Percentiles rank a stretch among this genome's conserved stretches.
Conservation (phyloP, 2,329 filamentous ascomycete genomes). For the Aspergillus transmontanensis region DNA sequence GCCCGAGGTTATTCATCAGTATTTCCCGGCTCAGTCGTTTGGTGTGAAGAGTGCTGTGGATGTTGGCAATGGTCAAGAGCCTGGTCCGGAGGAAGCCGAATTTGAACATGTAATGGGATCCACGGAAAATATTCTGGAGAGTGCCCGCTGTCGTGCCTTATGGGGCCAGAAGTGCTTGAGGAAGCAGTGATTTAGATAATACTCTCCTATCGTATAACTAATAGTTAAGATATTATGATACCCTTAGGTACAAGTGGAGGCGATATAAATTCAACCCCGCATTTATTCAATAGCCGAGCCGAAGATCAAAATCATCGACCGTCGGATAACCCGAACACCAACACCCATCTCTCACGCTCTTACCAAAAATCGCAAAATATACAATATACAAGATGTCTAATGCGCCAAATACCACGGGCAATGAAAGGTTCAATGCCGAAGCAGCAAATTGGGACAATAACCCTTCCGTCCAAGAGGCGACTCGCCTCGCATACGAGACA, state of each 20-base stretch:
- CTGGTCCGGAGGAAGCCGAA: conserved; percentile 15
- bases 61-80: conserved; percentile 22
- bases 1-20: conserved; percentile 40
- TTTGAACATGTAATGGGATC: conserved; percentile 34
- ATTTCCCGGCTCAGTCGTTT: conserved; percentile 32
- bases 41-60: conserved; percentile 28
- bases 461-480: conserved; percentile 51
- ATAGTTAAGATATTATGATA: too few species aligned
- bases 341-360: background rate
- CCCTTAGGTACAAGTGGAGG: background rate
- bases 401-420: conserved; percentile 9
- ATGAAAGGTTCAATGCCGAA: conserved; percentile 58
- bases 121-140: conserved; percentile 39
- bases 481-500: conserved; percentile 48
- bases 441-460: conserved; percentile 59
- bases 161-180: conserved; percentile 28
- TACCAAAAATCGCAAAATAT: rapidly evolving
- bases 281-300: background rate
- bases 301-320: background rate
- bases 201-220: too few species aligned
- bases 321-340: background rate
- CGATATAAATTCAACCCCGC: background rate
- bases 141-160: conserved; percentile 38
- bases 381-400: background rate
- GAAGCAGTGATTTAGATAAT: background rate